Percentiles rank a stretch among this genome's conserved stretches.
phyloP scores from a whole-genome alignment of 2,329 filamentous ascomycete species.

The Talaromyces sp. region DNA sequence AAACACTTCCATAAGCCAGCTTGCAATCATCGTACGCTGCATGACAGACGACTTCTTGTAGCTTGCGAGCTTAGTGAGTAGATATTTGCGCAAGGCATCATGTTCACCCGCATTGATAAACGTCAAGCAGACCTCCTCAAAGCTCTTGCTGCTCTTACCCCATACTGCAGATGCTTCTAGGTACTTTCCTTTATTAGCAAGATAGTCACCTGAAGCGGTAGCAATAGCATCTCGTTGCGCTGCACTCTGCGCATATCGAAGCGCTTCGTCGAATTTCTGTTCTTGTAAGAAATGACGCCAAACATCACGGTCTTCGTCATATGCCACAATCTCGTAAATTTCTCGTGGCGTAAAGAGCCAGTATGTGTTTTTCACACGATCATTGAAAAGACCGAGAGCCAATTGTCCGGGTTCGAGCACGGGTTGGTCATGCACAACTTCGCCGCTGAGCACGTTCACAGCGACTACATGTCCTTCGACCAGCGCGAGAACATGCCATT shows the following conservation, averaged over 20 bases:
- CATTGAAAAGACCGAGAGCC: conserved; percentile 77
- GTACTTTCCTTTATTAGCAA: conserved; percentile 76
- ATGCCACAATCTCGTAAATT: conserved; percentile 88
- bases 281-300: conserved; percentile 90
- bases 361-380: conserved; percentile 92
- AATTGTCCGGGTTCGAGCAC: conserved; percentile 75
- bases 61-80: conserved; percentile 73
- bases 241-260: conserved; percentile 74
- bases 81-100: conserved; percentile 84
- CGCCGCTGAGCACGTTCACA: conserved; percentile 79
- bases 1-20: conserved; percentile 91
- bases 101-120: conserved; percentile 88
- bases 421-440: conserved; percentile 79
- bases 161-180: conserved; percentile 83
- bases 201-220: conserved; percentile 82
- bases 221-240: conserved; percentile 86
- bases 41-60: conserved; percentile 80
- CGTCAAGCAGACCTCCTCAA: conserved; percentile 87
- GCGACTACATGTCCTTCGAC: conserved; percentile 79
- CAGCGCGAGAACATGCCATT: conserved; percentile 86
- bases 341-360: conserved; percentile 91
- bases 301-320: conserved; percentile 84
- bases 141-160: conserved; percentile 91
- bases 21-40: conserved; percentile 92
- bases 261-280: conserved; percentile 81